These are phyloP conservation scores for Thermomyces lanuginosus DNA, from an alignment of 2,329 filamentous ascomycete genomes.

Conservation along the genomic window DNA sequence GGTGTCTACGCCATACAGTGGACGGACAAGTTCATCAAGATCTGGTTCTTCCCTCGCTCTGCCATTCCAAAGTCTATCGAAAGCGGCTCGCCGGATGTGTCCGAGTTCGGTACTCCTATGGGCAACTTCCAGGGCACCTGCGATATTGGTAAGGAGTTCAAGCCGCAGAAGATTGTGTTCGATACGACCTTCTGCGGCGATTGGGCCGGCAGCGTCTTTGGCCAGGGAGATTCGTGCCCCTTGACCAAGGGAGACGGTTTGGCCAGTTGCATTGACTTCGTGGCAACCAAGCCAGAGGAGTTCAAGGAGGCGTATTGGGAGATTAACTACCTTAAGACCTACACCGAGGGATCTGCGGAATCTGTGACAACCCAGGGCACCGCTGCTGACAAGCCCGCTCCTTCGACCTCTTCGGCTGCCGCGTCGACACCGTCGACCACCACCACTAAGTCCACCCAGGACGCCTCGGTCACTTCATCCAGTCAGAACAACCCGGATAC, in stretches of 20 bases:
- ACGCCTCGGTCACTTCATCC: no score
- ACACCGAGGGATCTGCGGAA: constrained; percentile 13
- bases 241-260: constrained; percentile 46
- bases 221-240: constrained; percentile 20
- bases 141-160: constrained; percentile 26
- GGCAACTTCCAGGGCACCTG: constrained; percentile 29
- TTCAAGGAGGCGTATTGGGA: constrained; percentile 66
- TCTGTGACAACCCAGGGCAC: constrained; percentile 2
- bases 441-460: background rate
- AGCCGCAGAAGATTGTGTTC: constrained; percentile 29
- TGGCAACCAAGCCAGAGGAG: constrained; percentile 49
- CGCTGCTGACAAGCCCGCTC: constrained; percentile 1
- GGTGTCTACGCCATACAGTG: constrained; percentile 36
- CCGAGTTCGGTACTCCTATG: constrained; percentile 30
- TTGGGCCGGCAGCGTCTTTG: constrained; percentile 35
- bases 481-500: no score
- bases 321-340: constrained; percentile 58
- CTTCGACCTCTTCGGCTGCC: constrained; percentile 1
- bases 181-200: constrained; percentile 40
- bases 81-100: constrained; percentile 27
- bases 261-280: constrained; percentile 53
- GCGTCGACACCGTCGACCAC: background rate
- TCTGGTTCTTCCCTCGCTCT: constrained; percentile 36
- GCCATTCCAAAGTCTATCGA: constrained; percentile 31
- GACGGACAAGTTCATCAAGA: constrained; percentile 30